Evolutionary conservation across 257 asterid species (phyloP).

Genomic region (Linderniella brevidens): DNA sequence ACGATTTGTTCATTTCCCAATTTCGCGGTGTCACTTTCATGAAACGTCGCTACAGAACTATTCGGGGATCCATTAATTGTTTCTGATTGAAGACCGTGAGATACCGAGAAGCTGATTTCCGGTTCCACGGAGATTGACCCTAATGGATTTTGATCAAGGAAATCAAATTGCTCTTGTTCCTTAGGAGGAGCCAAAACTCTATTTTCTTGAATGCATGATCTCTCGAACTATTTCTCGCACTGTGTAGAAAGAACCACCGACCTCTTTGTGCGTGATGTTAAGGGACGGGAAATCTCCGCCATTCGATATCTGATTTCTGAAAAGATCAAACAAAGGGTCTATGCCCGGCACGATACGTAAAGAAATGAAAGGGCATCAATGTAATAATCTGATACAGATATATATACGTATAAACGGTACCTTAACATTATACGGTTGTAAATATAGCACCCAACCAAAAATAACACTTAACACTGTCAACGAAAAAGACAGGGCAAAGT

Average conservation of each 20-base stretch:
- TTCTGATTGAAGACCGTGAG: slow-evolving; percentile 10
- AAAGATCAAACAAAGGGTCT: neutral
- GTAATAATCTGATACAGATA: too few relatives aligned
- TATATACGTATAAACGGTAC: too few relatives aligned
- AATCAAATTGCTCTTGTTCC: slow-evolving; percentile 11
- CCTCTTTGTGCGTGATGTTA: slow-evolving; percentile 62
- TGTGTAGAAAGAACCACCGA: slow-evolving; percentile 63
- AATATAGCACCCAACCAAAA: too few relatives aligned
- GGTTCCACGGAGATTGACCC: slow-evolving; percentile 38
- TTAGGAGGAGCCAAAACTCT: slow-evolving; percentile 52
- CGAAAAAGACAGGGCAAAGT: neutral
- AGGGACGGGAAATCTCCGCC: slow-evolving; percentile 49
- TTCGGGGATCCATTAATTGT: slow-evolving; percentile 12
- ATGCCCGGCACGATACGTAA: neutral
- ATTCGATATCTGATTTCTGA: slow-evolving; percentile 43
- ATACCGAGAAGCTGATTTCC: slow-evolving; percentile 10
- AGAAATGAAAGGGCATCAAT: neutral
- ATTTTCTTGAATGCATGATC: slow-evolving; percentile 59
- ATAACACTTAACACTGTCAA: too few relatives aligned
- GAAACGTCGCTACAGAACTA: slow-evolving; percentile 7
- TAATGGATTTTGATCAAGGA: slow-evolving; percentile 27
- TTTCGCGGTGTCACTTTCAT: too few relatives aligned
- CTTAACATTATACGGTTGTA: too few relatives aligned
- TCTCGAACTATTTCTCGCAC: slow-evolving; percentile 62
- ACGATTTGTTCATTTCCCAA: too few relatives aligned